A percentile compares a stretch with the other conserved stretches of the same genome.
Evolutionary conservation across 2,329 filamentous ascomycete genomes (phyloP).

Genomic region (Akanthomyces dipterigenus): DNA sequence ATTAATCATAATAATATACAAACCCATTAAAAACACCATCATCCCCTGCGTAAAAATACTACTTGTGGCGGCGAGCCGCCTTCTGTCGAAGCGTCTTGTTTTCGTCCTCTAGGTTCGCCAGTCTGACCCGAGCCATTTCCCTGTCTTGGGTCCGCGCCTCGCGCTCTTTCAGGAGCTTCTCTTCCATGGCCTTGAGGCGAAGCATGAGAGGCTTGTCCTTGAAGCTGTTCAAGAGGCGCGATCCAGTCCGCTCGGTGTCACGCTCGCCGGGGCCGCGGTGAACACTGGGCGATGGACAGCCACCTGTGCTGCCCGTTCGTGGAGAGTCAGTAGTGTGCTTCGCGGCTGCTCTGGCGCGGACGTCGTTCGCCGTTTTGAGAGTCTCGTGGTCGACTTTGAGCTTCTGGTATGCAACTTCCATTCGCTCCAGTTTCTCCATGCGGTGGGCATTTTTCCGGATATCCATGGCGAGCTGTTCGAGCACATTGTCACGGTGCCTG

Average conservation of each 20-base stretch:
- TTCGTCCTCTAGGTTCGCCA: constrained; percentile 69
- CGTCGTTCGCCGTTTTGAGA: constrained; percentile 57
- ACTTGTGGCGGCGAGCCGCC: background rate
- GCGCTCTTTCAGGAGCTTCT: constrained; percentile 80
- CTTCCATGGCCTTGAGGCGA: constrained; percentile 78
- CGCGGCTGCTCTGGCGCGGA: constrained; percentile 41
- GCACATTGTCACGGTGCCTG: constrained; percentile 77
- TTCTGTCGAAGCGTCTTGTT: constrained; percentile 59
- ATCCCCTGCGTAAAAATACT: no score
- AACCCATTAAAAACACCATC: no score
- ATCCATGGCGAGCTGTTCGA: constrained; percentile 85
- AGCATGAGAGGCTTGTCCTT: constrained; percentile 76
- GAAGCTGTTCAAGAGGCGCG: constrained; percentile 16
- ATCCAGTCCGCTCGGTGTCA: constrained; percentile 32
- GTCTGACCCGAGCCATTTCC: constrained; percentile 69
- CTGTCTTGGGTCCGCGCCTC: constrained; percentile 82
- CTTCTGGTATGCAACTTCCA: constrained; percentile 56
- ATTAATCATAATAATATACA: no score
- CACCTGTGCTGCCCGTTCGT: constrained; percentile 28
- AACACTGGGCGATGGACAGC: constrained; percentile 47
- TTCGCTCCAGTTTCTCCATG: constrained; percentile 64
- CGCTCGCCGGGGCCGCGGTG: constrained; percentile 45
- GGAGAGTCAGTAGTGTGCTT: constrained; percentile 25
- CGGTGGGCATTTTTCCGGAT: constrained; percentile 77
- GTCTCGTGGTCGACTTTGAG: constrained; percentile 64